A percentile compares a stretch with the other conserved stretches of the same genome.
Evolutionary conservation across 176 grass and related monocot species (phyloP).

Genomic region (Paspalum notatum): DNA sequence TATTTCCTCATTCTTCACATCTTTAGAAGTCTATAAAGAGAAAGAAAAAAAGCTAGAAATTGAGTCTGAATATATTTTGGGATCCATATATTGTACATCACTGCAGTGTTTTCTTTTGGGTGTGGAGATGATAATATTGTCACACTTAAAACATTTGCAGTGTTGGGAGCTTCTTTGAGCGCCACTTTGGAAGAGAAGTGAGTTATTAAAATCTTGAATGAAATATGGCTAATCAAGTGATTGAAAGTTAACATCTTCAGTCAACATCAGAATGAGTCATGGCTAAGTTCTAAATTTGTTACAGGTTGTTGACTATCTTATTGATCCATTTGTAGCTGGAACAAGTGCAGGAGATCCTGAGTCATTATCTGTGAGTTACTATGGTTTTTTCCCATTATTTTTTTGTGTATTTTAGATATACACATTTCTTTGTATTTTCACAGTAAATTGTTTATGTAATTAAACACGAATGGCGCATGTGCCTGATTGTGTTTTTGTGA

Average conservation of each 20-base stretch:
- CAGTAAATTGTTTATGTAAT: slow-evolving; percentile 23
- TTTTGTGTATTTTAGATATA: slow-evolving; percentile 1
- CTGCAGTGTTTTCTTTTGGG: slow-evolving; percentile 9
- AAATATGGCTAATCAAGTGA: slow-evolving; percentile 33
- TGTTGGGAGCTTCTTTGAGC: slow-evolving; percentile 83
- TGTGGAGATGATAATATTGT: slow-evolving; percentile 40
- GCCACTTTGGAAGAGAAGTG: slow-evolving; percentile 95
- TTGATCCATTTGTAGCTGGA: slow-evolving; percentile 98
- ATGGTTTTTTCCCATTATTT: slow-evolving; percentile 31
- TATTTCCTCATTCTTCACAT: not conserved
- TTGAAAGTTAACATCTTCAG: slow-evolving; percentile 32
- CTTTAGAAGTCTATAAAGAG: not conserved
- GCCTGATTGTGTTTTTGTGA: not conserved
- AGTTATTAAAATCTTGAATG: slow-evolving; percentile 14
- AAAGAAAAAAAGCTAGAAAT: no score
- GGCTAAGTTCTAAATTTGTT: slow-evolving; percentile 35
- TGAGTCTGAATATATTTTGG: not conserved
- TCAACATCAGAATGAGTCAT: slow-evolving; percentile 19
- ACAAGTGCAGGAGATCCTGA: slow-evolving; percentile 93
- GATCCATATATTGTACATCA: not conserved
- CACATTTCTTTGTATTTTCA: not conserved
- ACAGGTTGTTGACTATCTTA: slow-evolving; percentile 92
- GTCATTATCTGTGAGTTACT: slow-evolving; percentile 80
- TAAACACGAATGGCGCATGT: slow-evolving; percentile 4
- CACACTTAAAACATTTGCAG: slow-evolving; percentile 54